Evolutionary conservation across 441 rosid species (phyloP), one percentile per base, ranked within the genome.

Genomic region (Populus tomentosa): DNA sequence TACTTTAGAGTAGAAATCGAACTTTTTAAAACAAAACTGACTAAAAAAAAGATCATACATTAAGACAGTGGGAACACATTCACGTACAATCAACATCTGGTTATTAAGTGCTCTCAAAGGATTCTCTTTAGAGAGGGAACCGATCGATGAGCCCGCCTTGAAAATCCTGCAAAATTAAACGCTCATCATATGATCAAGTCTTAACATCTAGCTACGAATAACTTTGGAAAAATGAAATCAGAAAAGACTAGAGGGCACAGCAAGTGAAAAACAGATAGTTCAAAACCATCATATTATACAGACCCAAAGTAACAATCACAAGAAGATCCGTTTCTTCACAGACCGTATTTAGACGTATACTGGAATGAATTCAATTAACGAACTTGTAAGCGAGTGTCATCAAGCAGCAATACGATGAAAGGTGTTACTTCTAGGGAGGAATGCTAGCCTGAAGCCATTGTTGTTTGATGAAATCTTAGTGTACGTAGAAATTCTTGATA

Each of bases 301-400:
- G 67, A 92, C 98, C 99, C 80, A 92, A 73, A 61, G 78, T 81
- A 66, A 91, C 78, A 80, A 94, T 91, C 73, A 87, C 95, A 59
- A 88, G 81, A 82, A 96, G 98, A 86, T 94, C 98, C 79, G 71
- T 30, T 36, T 92, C 89, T 59, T 75, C 83, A 74, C 79, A 76
- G 26, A 80, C 86, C 3, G 56, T 76, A 68, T 4, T 86, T 87
- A 30, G 87, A 69, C 77, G 46, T 74, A 78, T 61, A 91, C 94
- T 95, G 92, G 71, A 81, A 77, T 62, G 69, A 73, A 68, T 73
- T 78, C 38, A 75, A 77, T n/a, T 26, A n/a, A 13, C 70, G 11
- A 53, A 67, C 36, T 38, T 21, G 71, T 59, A 4, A 75, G 76
- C 42, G 61, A 4, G 72, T n/a, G 13, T 46, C 71, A 26, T 74